A percentile compares a stretch with the other conserved stretches of the same genome.
These are phyloP conservation scores for Hydnum rufescens DNA, from an alignment of 768 basidiomycete genomes.

Conservation along the genomic window DNA sequence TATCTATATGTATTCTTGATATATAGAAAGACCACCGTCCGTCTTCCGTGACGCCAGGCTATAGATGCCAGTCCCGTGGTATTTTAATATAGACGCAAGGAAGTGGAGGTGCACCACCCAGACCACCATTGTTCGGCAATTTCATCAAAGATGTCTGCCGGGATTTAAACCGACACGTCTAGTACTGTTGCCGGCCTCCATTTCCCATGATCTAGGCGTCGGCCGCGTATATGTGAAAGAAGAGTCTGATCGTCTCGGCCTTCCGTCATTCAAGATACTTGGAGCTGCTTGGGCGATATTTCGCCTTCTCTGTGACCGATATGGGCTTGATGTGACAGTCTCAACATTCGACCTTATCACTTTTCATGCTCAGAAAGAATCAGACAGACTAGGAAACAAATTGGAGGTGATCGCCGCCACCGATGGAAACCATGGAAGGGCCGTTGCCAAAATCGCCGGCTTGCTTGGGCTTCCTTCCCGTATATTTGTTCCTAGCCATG, in stretches of 20 bases:
- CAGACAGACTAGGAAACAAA: background rate
- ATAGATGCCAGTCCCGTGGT: no score
- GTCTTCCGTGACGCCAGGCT: no score
- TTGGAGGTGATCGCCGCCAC: conserved; percentile 4
- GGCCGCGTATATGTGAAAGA: conserved; percentile 3
- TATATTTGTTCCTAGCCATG: background rate
- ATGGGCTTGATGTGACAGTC: background rate
- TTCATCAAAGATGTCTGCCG: background rate
- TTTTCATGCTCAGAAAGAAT: background rate
- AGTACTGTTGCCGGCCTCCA: background rate
- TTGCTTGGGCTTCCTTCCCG: background rate
- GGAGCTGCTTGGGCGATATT: conserved; percentile 6
- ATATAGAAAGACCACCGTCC: no score
- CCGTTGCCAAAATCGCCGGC: conserved; percentile 5
- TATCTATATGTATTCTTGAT: no score
- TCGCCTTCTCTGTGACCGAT: background rate
- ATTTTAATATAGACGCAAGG: no score
- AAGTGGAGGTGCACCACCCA: no score
- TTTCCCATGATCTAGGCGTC: background rate
- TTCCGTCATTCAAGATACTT: conserved; percentile 8
- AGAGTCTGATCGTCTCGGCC: conserved; percentile 1
- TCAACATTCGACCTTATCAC: background rate
- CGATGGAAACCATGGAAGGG: conserved; percentile 7
- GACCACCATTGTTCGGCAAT: background rate
- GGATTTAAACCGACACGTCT: background rate